Conservation (phyloP, 1,139 yeast species). For the Suhomyces maxii region DNA sequence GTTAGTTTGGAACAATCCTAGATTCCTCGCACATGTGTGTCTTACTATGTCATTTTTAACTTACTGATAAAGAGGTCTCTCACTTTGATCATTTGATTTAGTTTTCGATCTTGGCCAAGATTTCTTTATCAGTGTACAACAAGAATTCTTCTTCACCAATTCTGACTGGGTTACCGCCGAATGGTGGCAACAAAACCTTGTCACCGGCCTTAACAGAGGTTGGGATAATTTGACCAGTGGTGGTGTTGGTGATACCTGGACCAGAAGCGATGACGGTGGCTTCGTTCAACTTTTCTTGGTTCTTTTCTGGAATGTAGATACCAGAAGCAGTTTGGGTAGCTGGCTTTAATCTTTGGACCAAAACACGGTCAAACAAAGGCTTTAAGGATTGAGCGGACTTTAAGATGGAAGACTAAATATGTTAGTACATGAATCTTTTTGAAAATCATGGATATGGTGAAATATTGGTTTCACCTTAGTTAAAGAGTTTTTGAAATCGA, state of each 20-base stretch:
- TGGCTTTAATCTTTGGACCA: conserved; percentile 92
- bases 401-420: conserved; percentile 50
- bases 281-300: conserved; percentile 87
- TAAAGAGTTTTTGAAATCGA: no score
- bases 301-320: conserved; percentile 93
- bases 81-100: background rate
- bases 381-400: conserved; percentile 85
- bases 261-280: conserved; percentile 82
- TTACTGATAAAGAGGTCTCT: no score
- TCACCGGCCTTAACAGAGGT: conserved; percentile 85
- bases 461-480: no score
- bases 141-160: conserved; percentile 80
- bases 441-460: no score
- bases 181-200: conserved; percentile 87
- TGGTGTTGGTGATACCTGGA: conserved; percentile 70
- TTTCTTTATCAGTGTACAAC: conserved; percentile 86
- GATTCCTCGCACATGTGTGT: no score
- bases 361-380: conserved; percentile 93
- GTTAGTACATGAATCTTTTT: no score
- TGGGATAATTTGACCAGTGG: conserved; percentile 65
- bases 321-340: conserved; percentile 93
- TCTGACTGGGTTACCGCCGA: conserved; percentile 84
- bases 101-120: conserved; percentile 79
- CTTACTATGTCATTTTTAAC: no score
- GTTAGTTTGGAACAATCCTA: no score